phyloP scores from a whole-genome alignment of 345 rosid genomes.

The Mangifera indica region DNA sequence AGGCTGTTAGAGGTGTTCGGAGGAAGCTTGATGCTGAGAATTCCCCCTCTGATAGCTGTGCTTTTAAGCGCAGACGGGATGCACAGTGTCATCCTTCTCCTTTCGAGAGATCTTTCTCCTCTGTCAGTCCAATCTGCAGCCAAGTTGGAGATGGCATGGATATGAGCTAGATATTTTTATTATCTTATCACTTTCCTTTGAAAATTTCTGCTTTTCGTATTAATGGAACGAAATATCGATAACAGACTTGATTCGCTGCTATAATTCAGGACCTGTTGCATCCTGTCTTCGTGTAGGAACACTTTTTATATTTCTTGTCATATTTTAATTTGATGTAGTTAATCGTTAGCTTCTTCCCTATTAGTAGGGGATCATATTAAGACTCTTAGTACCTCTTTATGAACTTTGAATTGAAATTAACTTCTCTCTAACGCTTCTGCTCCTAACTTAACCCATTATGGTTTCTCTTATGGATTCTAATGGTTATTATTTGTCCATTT shows the following conservation, averaged over 20 bases:
- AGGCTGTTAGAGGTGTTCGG: conserved; percentile 90
- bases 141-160: conserved; percentile 97
- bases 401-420: conserved; percentile 20
- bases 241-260: conserved; percentile 47
- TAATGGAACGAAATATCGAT: conserved; percentile 41
- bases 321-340: conserved; percentile 48
- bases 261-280: conserved; percentile 40
- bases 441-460: conserved; percentile 5
- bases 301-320: conserved; percentile 36
- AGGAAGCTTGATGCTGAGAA: conserved; percentile 89
- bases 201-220: conserved; percentile 27
- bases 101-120: conserved; percentile 87
- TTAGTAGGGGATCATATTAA: conserved; percentile 19
- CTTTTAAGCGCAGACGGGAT: conserved; percentile 85
- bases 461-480: conserved; percentile 18
- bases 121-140: conserved; percentile 90
- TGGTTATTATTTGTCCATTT: not conserved
- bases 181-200: conserved; percentile 38
- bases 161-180: conserved; percentile 61
- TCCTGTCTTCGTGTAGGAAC: conserved; percentile 58
- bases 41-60: conserved; percentile 66
- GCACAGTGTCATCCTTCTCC: conserved; percentile 79
- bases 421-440: conserved; percentile 25
- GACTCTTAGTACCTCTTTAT: conserved; percentile 15
- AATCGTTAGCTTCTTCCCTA: conserved; percentile 32